These are phyloP conservation scores for Lachancea thermotolerans DNA, from an alignment of 805 yeast genomes.

Conservation along the genomic window DNA sequence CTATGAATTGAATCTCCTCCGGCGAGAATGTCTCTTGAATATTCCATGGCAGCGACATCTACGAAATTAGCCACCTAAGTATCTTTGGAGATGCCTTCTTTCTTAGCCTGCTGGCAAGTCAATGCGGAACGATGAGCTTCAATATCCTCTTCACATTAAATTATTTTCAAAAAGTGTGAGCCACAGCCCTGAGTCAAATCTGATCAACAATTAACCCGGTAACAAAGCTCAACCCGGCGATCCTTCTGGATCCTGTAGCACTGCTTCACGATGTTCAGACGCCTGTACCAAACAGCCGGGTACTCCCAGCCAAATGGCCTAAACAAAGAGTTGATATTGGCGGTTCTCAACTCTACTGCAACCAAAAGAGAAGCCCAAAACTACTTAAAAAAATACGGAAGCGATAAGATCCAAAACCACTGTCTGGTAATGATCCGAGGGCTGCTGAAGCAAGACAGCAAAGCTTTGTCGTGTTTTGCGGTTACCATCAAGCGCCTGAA, in stretches of 20 bases:
- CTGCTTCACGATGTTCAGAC: background rate
- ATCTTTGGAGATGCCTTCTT: no score
- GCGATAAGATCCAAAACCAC: slow-evolving; percentile 18
- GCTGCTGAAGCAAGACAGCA: slow-evolving; percentile 10
- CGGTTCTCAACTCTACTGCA: slow-evolving; percentile 83
- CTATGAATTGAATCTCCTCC: slow-evolving; percentile 72
- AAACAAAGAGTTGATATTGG: slow-evolving; percentile 62
- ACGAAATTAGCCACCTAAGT: background rate
- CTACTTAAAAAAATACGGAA: slow-evolving; percentile 62
- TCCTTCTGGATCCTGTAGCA: no score
- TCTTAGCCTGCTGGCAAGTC: background rate
- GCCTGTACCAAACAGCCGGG: slow-evolving; percentile 2
- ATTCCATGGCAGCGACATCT: slow-evolving; percentile 58
- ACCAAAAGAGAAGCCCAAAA: slow-evolving; percentile 88
- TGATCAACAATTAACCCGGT: no score
- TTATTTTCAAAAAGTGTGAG: background rate
- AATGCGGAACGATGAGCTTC: background rate
- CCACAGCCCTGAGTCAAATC: no score
- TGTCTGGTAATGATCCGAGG: slow-evolving; percentile 27
- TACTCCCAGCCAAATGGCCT: slow-evolving; percentile 24
- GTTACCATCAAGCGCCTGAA: slow-evolving; percentile 22
- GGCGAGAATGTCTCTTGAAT: slow-evolving; percentile 58
- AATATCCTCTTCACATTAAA: background rate
- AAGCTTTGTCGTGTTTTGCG: slow-evolving; percentile 14
- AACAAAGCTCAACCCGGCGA: no score